Conservation (phyloP, 352 stramenopile genomes). For the Blastocystis hominis region DNA sequence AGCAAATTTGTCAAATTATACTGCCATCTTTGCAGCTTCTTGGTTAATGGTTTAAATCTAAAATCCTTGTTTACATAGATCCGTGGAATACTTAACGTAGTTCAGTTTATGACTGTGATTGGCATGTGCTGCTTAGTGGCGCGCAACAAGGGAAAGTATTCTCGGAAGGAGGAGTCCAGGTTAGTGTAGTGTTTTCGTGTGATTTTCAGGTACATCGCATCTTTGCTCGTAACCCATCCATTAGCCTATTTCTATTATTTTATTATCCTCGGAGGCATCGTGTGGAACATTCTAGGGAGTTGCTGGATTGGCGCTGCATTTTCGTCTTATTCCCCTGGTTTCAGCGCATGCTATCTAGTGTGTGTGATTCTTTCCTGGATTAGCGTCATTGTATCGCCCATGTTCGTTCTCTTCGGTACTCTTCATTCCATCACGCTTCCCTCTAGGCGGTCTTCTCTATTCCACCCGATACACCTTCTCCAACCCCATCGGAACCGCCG, state of each 20-base stretch:
- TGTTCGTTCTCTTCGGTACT: constrained; percentile 20
- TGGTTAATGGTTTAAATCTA: neutral
- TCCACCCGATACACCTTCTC: neutral
- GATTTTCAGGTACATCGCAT: neutral
- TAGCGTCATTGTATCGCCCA: neutral
- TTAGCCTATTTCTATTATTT: constrained; percentile 46
- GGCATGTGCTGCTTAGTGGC: neutral
- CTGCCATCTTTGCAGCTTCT: neutral
- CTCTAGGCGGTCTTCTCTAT: constrained; percentile 2
- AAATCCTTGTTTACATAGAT: neutral
- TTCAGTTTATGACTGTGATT: constrained; percentile 35
- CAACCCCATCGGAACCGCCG: neutral
- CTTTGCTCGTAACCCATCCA: neutral
- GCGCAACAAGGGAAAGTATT: neutral
- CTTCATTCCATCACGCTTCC: neutral
- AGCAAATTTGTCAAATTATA: neutral
- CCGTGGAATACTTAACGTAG: constrained; percentile 6
- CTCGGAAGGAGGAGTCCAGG: neutral
- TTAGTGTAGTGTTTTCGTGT: neutral
- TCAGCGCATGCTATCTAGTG: constrained; percentile 11
- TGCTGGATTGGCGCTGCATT: constrained; percentile 30
- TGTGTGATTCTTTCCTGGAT: constrained; percentile 46
- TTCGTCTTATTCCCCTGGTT: neutral
- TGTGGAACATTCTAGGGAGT: constrained; percentile 47
- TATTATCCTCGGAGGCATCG: constrained; percentile 21